A percentile compares a stretch with the other conserved stretches of the same genome.
These are phyloP conservation scores for Pilobolus umbonatus DNA, from an alignment of 192 early-diverging fungal genomes.

Conservation along the genomic window DNA sequence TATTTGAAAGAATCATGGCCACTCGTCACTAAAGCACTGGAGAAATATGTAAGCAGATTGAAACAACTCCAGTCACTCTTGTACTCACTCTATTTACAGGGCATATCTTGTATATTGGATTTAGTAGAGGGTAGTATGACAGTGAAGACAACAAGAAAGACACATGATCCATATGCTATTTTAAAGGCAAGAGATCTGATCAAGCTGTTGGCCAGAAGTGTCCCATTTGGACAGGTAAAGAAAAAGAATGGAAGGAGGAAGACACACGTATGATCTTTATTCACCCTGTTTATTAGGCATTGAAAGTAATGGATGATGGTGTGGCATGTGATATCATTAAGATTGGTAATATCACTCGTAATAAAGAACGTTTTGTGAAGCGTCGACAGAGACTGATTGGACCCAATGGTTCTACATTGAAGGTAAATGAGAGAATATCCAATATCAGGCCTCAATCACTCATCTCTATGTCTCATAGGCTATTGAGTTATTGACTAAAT, in stretches of 20 bases:
- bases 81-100: constrained; percentile 37
- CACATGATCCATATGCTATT: constrained; percentile 91
- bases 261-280: not conserved
- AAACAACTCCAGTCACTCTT: not conserved
- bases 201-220: constrained; percentile 90
- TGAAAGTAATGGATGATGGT: constrained; percentile 91
- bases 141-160: constrained; percentile 94
- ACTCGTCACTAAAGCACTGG: constrained; percentile 74
- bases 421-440: constrained; percentile 39
- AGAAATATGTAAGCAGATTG: constrained; percentile 53
- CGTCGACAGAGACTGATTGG: constrained; percentile 92
- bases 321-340: constrained; percentile 94
- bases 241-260: too few relatives aligned
- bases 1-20: constrained; percentile 93
- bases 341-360: constrained; percentile 90
- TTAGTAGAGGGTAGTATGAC: constrained; percentile 97
- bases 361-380: constrained; percentile 98
- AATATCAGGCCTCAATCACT: too few relatives aligned
- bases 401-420: constrained; percentile 92
- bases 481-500: constrained; percentile 90
- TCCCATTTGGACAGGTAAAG: constrained; percentile 88
- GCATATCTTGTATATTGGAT: constrained; percentile 86
- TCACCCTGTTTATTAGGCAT: constrained; percentile 61
- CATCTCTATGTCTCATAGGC: constrained; percentile 44
- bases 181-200: constrained; percentile 93